These are phyloP conservation scores for Cymbopogon flexuosus DNA, from an alignment of 202 grass and related monocot genomes.

Conservation along the genomic window DNA sequence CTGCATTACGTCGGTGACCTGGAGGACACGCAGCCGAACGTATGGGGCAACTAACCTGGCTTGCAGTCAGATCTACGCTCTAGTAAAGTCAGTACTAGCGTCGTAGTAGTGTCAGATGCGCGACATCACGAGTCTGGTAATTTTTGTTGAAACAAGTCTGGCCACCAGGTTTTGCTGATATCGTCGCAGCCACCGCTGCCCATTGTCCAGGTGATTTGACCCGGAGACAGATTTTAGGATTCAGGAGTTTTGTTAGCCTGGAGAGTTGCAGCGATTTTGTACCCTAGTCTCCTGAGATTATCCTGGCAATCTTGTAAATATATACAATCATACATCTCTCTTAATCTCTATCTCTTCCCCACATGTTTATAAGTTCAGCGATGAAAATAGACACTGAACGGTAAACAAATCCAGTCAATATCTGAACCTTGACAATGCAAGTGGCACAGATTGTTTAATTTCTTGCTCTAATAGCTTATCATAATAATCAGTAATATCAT, in stretches of 20 bases:
- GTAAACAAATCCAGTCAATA: background rate
- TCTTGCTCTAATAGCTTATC: background rate
- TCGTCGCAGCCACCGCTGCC: background rate
- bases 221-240: background rate
- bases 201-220: background rate
- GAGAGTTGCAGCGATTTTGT: background rate
- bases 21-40: background rate
- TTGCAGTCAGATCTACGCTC: background rate
- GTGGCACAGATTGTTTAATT: background rate
- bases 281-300: background rate
- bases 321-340: background rate
- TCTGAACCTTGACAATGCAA: background rate
- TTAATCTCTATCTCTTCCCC: background rate
- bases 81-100: background rate
- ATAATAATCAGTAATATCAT: background rate
- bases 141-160: background rate
- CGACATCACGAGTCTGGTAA: background rate
- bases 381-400: background rate
- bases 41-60: background rate
- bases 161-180: background rate
- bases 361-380: background rate
- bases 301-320: background rate
- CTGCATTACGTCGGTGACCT: constrained; percentile 2
- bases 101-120: background rate
- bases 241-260: background rate